Base-by-base conservation (phyloP, 2,329 filamentous ascomycete species). In the Myriosclerotinia duriaeana region DNA sequence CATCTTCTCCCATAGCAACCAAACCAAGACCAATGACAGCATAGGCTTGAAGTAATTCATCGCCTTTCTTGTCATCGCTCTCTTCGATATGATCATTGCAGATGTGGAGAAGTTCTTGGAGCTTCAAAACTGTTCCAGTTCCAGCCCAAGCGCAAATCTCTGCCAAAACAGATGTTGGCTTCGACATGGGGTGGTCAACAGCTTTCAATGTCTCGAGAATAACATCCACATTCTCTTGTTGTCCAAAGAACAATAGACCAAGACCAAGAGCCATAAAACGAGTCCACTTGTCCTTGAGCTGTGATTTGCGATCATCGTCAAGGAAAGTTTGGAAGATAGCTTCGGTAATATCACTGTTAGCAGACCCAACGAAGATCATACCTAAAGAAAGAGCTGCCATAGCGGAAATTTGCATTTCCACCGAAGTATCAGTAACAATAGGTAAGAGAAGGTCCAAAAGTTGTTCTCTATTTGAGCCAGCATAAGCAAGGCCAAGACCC, bases 61-160 rank as follows among this genome's bases (percentile, higher is more conserved):
- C 94, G 36, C 92, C 92, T 81, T 95, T 95, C 84, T 96, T 96
- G 72, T 96, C 92, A 52, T 96, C 93, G 64, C 91, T 89, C 71
- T 97, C 94, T 74, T 98, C 95, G 71, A 97, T 90, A 75, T 97
- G 92, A 79, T 98, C 94, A 75, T 97, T 98, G 83, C 95, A 99
- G 75, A 98, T 94, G 79, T 98, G 95, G 54, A 99, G 87, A 68
- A 99, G 86, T 79, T 98, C 93, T 79, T 99, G 95, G 65, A 99
- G 88, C 84, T 99, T 99, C 72, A 99, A 82, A 66, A 99, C 95
- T 11, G 95, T 94, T 70, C 96, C 95, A 55, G 96, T 99, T 66
- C 95, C 95, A 60, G 95, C 95, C 93, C 94, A 99, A 5, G 95
- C 95, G 76, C 96, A 99, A 66, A 98, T 96, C 75, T 97, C 94